Evolutionary conservation across 768 basidiomycete species (phyloP).

Genomic region (Kwoniella pini): DNA sequence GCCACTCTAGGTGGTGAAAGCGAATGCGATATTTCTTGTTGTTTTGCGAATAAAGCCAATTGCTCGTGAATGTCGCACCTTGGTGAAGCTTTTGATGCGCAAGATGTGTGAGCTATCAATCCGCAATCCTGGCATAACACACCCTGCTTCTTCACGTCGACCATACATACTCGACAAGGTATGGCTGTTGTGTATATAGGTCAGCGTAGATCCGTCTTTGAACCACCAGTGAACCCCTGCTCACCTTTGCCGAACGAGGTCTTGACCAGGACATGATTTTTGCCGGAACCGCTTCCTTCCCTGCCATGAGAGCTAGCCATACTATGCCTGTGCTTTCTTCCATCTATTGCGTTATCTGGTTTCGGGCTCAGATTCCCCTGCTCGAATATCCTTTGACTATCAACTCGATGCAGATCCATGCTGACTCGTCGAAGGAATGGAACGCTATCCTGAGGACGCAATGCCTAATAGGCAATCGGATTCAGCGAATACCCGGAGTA

Average conservation of each 20-base stretch:
- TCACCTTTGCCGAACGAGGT: constrained; percentile 89
- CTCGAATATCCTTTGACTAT: constrained; percentile 50
- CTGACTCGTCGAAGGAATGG: constrained; percentile 92
- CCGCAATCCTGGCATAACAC: constrained; percentile 87
- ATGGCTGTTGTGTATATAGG: too few species aligned
- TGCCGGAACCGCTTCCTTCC: constrained; percentile 47
- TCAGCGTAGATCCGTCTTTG: too few species aligned
- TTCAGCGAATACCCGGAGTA: not conserved
- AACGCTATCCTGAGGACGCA: constrained; percentile 90
- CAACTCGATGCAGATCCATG: constrained; percentile 75
- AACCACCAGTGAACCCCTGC: too few species aligned
- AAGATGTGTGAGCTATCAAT: constrained; percentile 72
- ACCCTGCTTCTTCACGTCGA: constrained; percentile 77
- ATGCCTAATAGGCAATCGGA: constrained; percentile 57
- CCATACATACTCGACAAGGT: constrained; percentile 78
- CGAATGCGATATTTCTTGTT: constrained; percentile 27
- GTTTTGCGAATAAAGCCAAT: constrained; percentile 23
- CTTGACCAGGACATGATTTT: constrained; percentile 80
- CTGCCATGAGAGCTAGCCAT: constrained; percentile 57
- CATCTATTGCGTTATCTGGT: constrained; percentile 6
- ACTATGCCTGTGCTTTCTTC: constrained; percentile 22
- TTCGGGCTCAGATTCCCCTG: not conserved
- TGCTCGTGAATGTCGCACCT: constrained; percentile 36
- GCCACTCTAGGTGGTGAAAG: constrained; percentile 18
- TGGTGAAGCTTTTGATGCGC: constrained; percentile 23